Percentiles rank a stretch among this genome's conserved stretches.
Evolutionary conservation across 2,329 filamentous ascomycete genomes (phyloP).

Genomic region (Aureobasidium melanogenum): DNA sequence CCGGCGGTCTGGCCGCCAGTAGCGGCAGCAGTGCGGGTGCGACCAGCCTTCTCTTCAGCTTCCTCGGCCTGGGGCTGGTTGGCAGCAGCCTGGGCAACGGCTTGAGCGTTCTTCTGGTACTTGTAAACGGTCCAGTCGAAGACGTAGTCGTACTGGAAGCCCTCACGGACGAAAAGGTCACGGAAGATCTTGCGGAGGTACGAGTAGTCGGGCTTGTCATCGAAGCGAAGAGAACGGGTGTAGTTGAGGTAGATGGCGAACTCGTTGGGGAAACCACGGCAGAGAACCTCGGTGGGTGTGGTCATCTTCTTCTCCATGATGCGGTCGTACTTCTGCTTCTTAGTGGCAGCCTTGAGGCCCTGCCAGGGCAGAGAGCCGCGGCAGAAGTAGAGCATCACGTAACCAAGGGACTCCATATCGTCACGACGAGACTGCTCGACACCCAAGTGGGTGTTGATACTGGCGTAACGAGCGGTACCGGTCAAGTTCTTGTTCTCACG

Average conservation of each 20-base stretch:
- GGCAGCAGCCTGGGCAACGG: slow-evolving; percentile 74
- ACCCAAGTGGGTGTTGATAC: slow-evolving; percentile 96
- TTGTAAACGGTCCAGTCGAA: slow-evolving; percentile 99
- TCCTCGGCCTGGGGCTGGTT: slow-evolving; percentile 57
- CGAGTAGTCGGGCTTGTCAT: slow-evolving; percentile 99
- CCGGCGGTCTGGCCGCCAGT: slow-evolving; percentile 51
- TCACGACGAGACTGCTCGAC: slow-evolving; percentile 98
- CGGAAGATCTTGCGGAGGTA: slow-evolving; percentile 99
- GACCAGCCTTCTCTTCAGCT: slow-evolving; percentile 66
- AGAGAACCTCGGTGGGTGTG: slow-evolving; percentile 94
- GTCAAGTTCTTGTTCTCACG: slow-evolving; percentile 99
- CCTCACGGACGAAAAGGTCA: slow-evolving; percentile 95
- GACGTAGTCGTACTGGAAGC: slow-evolving; percentile 99
- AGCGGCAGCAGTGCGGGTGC: slow-evolving; percentile 46
- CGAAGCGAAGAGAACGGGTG: slow-evolving; percentile 94
- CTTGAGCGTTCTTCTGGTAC: slow-evolving; percentile 98
- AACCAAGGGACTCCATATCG: slow-evolving; percentile 97
- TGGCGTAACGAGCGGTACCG: slow-evolving; percentile 94
- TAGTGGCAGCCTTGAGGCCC: slow-evolving; percentile 94
- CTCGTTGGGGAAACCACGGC: slow-evolving; percentile 98
- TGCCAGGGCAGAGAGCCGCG: slow-evolving; percentile 98
- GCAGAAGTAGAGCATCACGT: slow-evolving; percentile 99
- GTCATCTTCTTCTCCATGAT: slow-evolving; percentile 99
- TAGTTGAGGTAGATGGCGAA: slow-evolving; percentile 99
- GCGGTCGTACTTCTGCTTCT: slow-evolving; percentile 99